Conservation (phyloP, 352 stramenopile species). For the Pythium sukuiense region DNA sequence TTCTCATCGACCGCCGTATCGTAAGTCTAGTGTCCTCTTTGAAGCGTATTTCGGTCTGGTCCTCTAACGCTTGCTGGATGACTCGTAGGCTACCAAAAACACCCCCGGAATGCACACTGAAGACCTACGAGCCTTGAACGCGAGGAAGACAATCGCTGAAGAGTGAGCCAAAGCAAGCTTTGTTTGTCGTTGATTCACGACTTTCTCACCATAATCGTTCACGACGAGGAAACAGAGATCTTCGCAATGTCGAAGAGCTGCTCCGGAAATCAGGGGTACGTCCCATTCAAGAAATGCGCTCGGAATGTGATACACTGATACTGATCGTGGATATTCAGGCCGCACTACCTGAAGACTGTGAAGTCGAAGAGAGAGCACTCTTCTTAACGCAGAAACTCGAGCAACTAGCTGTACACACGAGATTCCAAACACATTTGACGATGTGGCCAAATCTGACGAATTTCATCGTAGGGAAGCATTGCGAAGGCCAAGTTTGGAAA, state of each 20-base stretch:
- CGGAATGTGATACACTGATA: not conserved
- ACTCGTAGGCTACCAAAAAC: not conserved
- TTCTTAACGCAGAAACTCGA: not conserved
- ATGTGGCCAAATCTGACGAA: not conserved
- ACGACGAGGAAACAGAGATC: not conserved
- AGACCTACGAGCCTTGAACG: not conserved
- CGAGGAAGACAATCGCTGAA: not conserved
- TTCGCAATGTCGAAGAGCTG: slow-evolving; percentile 13
- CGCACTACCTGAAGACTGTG: slow-evolving; percentile 11
- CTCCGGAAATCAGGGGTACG: slow-evolving; percentile 12
- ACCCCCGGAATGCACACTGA: not conserved
- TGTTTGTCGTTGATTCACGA: not conserved
- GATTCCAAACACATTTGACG: no score
- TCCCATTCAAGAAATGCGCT: not conserved
- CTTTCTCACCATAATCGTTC: not conserved
- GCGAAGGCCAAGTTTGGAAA: slow-evolving; percentile 6
- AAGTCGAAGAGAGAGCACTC: not conserved
- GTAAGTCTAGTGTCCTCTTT: not conserved
- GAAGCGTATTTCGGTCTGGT: not conserved
- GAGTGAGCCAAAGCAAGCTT: not conserved
- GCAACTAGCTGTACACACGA: not conserved
- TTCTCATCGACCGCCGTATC: not conserved
- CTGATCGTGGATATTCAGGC: not conserved
- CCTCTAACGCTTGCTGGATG: not conserved
- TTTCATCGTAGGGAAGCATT: not conserved